These are phyloP conservation scores for Chlorella sp. DNA, from an alignment of 139 green algal genomes.

Conservation along the genomic window DNA sequence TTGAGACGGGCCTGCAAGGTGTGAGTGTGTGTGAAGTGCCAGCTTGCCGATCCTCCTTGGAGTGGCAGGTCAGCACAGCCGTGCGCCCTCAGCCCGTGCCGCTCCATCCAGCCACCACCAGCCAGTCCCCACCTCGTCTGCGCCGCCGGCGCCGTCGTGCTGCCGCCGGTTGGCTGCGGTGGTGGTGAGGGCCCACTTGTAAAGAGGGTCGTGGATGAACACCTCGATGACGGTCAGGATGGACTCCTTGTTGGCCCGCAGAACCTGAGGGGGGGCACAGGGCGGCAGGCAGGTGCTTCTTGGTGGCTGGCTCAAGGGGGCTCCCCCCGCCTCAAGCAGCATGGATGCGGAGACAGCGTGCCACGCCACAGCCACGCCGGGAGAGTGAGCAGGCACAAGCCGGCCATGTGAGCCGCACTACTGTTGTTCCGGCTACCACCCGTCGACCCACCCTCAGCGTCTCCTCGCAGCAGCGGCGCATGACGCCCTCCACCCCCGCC, in stretches of 20 bases:
- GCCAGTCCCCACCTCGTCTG: constrained; percentile 13
- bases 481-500: constrained; percentile 87
- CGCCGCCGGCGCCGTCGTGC: constrained; percentile 20
- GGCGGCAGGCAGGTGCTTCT: too few species aligned
- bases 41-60: background rate
- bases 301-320: too few species aligned
- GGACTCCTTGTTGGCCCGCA: constrained; percentile 65
- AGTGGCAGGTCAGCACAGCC: too few species aligned
- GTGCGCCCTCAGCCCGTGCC: too few species aligned
- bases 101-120: background rate
- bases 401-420: too few species aligned
- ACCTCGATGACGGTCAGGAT: constrained; percentile 79
- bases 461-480: constrained; percentile 91
- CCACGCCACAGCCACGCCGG: too few species aligned
- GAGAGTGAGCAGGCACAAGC: too few species aligned
- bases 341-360: too few species aligned
- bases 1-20: background rate
- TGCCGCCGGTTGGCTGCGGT: constrained; percentile 62
- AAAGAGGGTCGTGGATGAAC: constrained; percentile 95
- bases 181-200: constrained; percentile 79
- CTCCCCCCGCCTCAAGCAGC: too few species aligned
- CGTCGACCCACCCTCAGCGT: constrained; percentile 72
- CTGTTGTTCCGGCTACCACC: background rate
- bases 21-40: background rate
- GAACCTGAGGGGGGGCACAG: constrained; percentile 46